phyloP scores from a whole-genome alignment of 1,284 basidiomycete genomes.

The Thelephora terrestris region DNA sequence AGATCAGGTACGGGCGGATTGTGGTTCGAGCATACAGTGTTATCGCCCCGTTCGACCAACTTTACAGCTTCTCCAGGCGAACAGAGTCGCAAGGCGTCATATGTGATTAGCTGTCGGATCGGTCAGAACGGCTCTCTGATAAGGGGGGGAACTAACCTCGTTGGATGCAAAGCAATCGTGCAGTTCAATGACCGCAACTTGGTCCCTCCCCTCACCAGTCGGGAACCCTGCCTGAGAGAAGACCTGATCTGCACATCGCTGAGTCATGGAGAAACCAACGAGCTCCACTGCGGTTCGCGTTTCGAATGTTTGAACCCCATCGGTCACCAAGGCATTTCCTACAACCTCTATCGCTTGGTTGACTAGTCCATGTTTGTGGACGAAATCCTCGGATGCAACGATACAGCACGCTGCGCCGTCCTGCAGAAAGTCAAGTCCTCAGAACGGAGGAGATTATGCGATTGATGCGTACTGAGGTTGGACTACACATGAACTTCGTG shows the following conservation, averaged over 20 bases:
- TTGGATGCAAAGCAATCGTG: constrained; percentile 82
- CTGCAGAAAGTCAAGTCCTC: constrained; percentile 23
- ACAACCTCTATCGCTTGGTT: constrained; percentile 84
- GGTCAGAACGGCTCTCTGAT: neutral
- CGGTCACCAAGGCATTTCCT: constrained; percentile 54
- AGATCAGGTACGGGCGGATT: neutral
- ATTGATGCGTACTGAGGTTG: constrained; percentile 49
- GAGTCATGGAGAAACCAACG: constrained; percentile 68
- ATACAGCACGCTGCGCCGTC: constrained; percentile 72
- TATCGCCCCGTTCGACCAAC: constrained; percentile 69
- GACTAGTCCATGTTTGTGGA: constrained; percentile 63
- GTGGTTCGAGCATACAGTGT: constrained; percentile 43
- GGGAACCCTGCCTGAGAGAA: constrained; percentile 65
- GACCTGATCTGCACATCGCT: constrained; percentile 57
- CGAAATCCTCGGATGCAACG: constrained; percentile 75
- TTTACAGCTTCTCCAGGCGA: constrained; percentile 61
- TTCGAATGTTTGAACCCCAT: constrained; percentile 53
- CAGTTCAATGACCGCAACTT: constrained; percentile 77
- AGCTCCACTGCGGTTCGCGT: constrained; percentile 64
- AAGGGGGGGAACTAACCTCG: constrained; percentile 37
- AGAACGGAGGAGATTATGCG: neutral
- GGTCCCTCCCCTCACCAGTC: constrained; percentile 53
- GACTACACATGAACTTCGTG: constrained; percentile 84
- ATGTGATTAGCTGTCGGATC: constrained; percentile 59
- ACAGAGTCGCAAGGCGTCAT: constrained; percentile 76